A percentile compares a stretch with the other conserved stretches of the same genome.
Conservation (phyloP, 106 monocot genomes). For the Iris macrosiphon region DNA sequence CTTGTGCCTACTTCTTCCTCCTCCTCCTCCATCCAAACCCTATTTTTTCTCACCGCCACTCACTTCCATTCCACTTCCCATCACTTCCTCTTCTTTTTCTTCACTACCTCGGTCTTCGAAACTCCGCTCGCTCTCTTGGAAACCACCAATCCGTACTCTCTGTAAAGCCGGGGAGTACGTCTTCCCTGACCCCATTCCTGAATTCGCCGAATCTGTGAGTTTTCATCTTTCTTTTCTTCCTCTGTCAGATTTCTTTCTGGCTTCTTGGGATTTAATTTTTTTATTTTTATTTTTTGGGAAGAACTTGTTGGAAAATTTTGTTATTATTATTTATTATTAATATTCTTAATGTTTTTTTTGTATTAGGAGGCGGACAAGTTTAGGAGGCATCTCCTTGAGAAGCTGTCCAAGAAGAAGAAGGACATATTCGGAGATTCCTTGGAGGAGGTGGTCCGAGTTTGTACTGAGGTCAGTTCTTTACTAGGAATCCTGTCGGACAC, state of each 20-base stretch:
- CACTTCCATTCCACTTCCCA: no score
- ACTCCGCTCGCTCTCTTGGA: no score
- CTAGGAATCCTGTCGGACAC: no score
- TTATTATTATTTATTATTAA: not conserved
- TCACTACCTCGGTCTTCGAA: no score
- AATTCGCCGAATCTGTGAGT: conserved; percentile 58
- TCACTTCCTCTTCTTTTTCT: no score
- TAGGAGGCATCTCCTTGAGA: conserved; percentile 34
- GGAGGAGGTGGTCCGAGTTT: conserved; percentile 44
- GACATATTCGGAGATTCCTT: conserved; percentile 51
- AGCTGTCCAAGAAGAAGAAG: conserved; percentile 58
- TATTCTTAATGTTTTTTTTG: not conserved
- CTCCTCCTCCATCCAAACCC: no score
- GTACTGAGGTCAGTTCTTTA: conserved; percentile 57
- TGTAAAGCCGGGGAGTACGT: conserved; percentile 54
- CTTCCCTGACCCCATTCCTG: conserved; percentile 67
- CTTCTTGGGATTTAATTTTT: no score
- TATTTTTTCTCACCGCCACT: no score
- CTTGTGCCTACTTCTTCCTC: no score
- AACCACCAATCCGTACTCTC: no score
- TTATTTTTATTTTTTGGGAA: not conserved
- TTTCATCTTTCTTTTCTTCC: not conserved
- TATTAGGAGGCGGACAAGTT: conserved; percentile 59
- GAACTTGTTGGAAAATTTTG: no score
- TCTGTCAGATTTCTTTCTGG: no score